phyloP scores from a whole-genome alignment of 208 protist species.

The Acanthamoeba lugdunensis region DNA sequence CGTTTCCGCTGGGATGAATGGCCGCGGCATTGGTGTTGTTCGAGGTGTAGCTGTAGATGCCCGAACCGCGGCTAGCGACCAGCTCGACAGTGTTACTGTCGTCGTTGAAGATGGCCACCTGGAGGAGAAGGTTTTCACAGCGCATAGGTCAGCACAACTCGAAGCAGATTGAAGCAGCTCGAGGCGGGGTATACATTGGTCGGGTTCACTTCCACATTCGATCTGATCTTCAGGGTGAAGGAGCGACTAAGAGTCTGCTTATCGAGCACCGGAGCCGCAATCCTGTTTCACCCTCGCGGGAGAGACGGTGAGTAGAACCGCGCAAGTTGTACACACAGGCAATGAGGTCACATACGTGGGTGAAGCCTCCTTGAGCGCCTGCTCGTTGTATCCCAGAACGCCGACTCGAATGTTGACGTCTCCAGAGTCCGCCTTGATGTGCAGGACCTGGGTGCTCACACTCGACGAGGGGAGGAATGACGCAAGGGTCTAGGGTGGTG shows the following conservation, averaged over 20 bases:
- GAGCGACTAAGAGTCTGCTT: slow-evolving; percentile 15
- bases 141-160: neutral
- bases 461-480: neutral
- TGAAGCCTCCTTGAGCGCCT: neutral
- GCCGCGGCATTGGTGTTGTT: slow-evolving; percentile 23
- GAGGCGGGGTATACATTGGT: neutral
- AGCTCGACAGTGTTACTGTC: slow-evolving; percentile 24
- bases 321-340: too few species aligned
- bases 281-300: neutral
- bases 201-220: slow-evolving; percentile 40
- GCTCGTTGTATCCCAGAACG: neutral
- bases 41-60: slow-evolving; percentile 29
- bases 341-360: neutral
- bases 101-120: slow-evolving; percentile 67
- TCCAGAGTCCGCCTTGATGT: neutral
- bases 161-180: neutral
- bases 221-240: slow-evolving; percentile 29
- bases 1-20: slow-evolving; percentile 1
- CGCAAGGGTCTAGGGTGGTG: neutral
- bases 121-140: neutral
- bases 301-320: neutral
- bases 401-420: neutral
- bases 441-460: neutral
- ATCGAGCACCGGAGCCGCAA: neutral
- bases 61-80: slow-evolving; percentile 13